Evolutionary conservation across 768 basidiomycete species (phyloP).

Genomic region (Jaapia argillacea): DNA sequence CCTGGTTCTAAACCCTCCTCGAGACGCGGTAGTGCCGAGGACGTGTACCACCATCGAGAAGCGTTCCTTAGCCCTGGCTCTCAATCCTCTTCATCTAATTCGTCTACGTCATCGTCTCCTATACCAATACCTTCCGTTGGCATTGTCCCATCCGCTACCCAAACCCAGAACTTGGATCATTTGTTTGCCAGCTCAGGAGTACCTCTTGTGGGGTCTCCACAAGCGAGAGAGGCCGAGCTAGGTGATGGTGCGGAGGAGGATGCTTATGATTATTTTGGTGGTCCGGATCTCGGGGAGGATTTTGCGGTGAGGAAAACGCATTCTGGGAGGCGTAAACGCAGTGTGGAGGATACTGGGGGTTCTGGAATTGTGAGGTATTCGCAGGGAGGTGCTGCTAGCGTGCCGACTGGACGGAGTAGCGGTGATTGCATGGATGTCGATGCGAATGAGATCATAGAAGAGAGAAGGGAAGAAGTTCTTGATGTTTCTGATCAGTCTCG

Average conservation of each 20-base stretch:
- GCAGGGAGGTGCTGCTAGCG: conserved; percentile 15
- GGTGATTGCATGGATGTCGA: conserved; percentile 20
- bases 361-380: conserved; percentile 8
- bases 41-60: conserved; percentile 24
- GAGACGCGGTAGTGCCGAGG: conserved; percentile 14
- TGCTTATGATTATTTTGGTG: conserved; percentile 52
- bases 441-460: conserved; percentile 19
- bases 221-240: conserved; percentile 22
- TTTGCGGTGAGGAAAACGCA: conserved; percentile 20
- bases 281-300: conserved; percentile 46
- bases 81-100: conserved; percentile 7
- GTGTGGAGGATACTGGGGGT: conserved; percentile 10
- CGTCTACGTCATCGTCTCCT: conserved; percentile 8
- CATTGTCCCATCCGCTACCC: conserved; percentile 1
- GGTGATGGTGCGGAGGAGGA: conserved; percentile 28
- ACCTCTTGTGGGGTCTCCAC: background rate
- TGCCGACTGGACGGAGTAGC: conserved; percentile 14
- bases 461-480: conserved; percentile 19
- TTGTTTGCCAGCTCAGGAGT: background rate
- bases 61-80: conserved; percentile 25
- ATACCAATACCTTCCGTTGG: background rate
- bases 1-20: conserved; percentile 13
- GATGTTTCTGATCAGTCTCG: background rate
- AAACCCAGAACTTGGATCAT: conserved; percentile 7
- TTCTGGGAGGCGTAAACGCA: conserved; percentile 12